Evolutionary conservation across 192 early-diverging fungal species (phyloP), one percentile per base, ranked within the genome.

Genomic region (Anaeromyces robustus): DNA sequence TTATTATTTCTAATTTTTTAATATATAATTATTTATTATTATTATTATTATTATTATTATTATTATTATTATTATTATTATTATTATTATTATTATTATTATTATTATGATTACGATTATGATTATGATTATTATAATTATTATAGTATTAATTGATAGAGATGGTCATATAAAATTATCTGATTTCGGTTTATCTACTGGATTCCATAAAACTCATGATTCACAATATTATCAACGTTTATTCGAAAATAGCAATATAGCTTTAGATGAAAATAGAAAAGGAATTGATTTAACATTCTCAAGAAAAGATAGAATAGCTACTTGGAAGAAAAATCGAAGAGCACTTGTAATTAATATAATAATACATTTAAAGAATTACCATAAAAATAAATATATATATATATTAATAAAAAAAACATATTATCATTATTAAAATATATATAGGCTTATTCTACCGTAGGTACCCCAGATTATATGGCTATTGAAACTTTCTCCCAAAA

Each of bases 171-270:
- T 99, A 77, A 99, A 99, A 87, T 87, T 99, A 16, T 97, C 96
- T 16, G 98, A 99, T 86, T 99, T 99, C 90, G 98, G 98, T n/a
- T 90, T 99, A 18, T 97, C 97, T 11, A 99, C 97, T 4, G 98
- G 98, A 0, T 99, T 99, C 87, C 96, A 98, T 87, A 96, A 96
- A 88, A 97, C 96, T 29, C 97, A 99, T 83, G 97, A 98, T 86
- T 97, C 97, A 32, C 89, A 93, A 37, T 99, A 96, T 85, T 99
- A 99, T 83, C 92, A 94, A 82, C 87, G 91, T 29, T 85, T 96
- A 78, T 83, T 94, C 79, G 94, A 95, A 31, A 92, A 90, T 77
- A 88, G 90, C 31, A 86, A 87, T 79, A 88, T 87, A 77, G 91
- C 78, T 14, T 77, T 79, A 52, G 85, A 84, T 78, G 81, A 81